Evolutionary conservation across 2,329 filamentous ascomycete species (phyloP), one percentile per base, ranked within the genome.

Genomic region (Elsinoe perseae): DNA sequence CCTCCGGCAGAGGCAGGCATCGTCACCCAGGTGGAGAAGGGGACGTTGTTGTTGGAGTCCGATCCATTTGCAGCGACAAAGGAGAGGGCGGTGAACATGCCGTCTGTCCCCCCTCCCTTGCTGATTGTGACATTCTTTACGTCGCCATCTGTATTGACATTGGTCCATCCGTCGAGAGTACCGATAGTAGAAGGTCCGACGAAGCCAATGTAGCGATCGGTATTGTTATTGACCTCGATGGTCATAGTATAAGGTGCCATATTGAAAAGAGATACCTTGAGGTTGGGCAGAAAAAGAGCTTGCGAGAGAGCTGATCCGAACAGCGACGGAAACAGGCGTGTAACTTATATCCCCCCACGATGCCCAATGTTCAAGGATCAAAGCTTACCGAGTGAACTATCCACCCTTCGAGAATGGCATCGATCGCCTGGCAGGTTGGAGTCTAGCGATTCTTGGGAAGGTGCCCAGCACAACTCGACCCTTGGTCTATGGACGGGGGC

Each of bases 171-270:
- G 18, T 38, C 34, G 12, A 38, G 34, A 16, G 14, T 38, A 16
- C 34, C 18, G 34, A 38, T 14, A 16, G 34, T 38, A 16, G 34
- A 38, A 4, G 34, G 34, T n/a, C 34, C 34, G 34, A 38, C 34
- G 12, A 38, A 38, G 34, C 14, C 34, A 38, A 38, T 38, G 34
- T 38, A 38, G 9, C 34, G 34, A 38, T 38, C 34, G 9, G 14
- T 38, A 3, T 38, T 16, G 34, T 38, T 38, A 14, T 38, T 38
- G 32, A 36, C 10, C 32, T 36, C 32, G 32, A 36, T 36, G 8
- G 32, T 36, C 32, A 36, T 36, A n/a, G 32, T 36, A n/a, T 36
- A 36, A 36, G 75, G 75, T 48, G 69, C 69, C 36, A 69, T 61
- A 28, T 10, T 58, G 50, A 75, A 9, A 10, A 10, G 9, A 2